phyloP scores from a whole-genome alignment of 2,329 filamentous ascomycete genomes.

The Sordariomycetes sp. region DNA sequence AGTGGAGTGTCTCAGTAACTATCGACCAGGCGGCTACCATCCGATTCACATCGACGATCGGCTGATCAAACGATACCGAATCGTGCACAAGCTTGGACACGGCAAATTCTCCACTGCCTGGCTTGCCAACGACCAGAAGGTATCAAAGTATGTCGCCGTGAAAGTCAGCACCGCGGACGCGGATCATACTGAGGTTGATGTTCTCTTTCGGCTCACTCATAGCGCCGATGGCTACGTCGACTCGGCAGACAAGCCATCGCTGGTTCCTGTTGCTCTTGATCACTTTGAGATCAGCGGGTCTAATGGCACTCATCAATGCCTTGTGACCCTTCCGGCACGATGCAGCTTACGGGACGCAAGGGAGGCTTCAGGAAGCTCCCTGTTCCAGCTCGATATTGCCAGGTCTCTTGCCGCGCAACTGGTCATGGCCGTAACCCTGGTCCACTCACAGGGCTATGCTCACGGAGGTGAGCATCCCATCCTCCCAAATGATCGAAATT shows the following conservation, averaged over 20 bases:
- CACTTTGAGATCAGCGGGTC: slow-evolving; percentile 14
- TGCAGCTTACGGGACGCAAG: slow-evolving; percentile 13
- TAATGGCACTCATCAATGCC: slow-evolving; percentile 18
- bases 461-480: slow-evolving; percentile 16
- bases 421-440: slow-evolving; percentile 16
- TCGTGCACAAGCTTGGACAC: slow-evolving; percentile 18
- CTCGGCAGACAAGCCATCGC: slow-evolving; percentile 2
- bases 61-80: slow-evolving; percentile 16
- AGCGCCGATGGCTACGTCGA: neutral
- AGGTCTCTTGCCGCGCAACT: slow-evolving; percentile 16
- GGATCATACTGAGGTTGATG: slow-evolving; percentile 9
- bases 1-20: slow-evolving; percentile 13
- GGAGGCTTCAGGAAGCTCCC: slow-evolving; percentile 1
- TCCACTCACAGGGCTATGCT: slow-evolving; percentile 17
- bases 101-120: slow-evolving; percentile 20
- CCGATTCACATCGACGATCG: slow-evolving; percentile 25
- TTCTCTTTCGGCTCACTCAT: slow-evolving; percentile 8
- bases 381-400: slow-evolving; percentile 17
- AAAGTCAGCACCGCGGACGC: slow-evolving; percentile 18
- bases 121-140: slow-evolving; percentile 17
- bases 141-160: slow-evolving; percentile 17
- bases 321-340: slow-evolving; percentile 12
- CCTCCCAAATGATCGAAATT: neutral
- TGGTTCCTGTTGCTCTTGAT: slow-evolving; percentile 7
- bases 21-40: slow-evolving; percentile 26